Conservation (phyloP, 139 green algal species). For the Micractinium conductrix region DNA sequence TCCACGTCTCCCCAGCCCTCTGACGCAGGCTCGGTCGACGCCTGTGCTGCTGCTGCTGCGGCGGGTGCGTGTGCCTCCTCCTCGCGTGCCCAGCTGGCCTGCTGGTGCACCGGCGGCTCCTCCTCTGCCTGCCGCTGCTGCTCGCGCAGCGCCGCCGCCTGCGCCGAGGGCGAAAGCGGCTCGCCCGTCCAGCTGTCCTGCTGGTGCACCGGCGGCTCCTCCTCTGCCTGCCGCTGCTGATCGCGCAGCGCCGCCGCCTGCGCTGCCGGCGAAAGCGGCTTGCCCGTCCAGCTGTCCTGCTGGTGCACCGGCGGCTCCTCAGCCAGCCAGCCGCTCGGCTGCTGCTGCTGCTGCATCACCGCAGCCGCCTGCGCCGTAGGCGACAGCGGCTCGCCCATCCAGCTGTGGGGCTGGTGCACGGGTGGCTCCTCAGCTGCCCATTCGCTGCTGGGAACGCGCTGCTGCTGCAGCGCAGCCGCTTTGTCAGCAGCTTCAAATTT, state of each 20-base stretch:
- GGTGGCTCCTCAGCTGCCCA: constrained; percentile 1
- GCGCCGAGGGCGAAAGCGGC: background rate
- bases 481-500: constrained; percentile 6
- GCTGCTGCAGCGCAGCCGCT: background rate
- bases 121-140: background rate
- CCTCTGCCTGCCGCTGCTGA: background rate
- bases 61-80: background rate
- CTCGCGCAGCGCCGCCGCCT: background rate
- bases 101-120: background rate
- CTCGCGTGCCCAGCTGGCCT: background rate
- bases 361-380: background rate
- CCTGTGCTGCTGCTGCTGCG: background rate
- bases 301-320: constrained; percentile 16
- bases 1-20: constrained; percentile 24
- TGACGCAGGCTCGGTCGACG: background rate
- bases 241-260: background rate
- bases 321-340: background rate
- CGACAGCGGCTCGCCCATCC: background rate
- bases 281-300: background rate
- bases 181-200: constrained; percentile 6
- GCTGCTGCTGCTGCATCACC: background rate
- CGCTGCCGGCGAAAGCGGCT: background rate
- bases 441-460: background rate
- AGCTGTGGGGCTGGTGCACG: background rate
- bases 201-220: background rate